Percentiles rank a stretch among this genome's conserved stretches.
Conservation (phyloP, 2,329 filamentous ascomycete species). For the Fragosphaeria purpurea region DNA sequence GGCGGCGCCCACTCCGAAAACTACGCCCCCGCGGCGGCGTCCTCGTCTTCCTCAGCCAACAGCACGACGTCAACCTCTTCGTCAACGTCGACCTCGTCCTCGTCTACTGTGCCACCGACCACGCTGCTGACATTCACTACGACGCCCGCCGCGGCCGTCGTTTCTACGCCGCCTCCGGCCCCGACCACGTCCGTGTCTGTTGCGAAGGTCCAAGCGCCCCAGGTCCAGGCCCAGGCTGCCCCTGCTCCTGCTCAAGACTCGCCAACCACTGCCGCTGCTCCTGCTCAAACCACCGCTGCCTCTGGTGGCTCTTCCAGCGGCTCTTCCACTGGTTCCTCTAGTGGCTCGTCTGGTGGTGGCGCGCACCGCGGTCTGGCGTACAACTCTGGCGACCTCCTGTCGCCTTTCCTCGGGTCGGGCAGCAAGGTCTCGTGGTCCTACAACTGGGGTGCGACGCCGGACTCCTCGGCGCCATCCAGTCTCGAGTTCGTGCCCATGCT, state of each 20-base stretch:
- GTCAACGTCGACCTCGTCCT: not conserved
- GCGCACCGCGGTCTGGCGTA: conserved; percentile 59
- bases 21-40: conserved; percentile 2
- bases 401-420: conserved; percentile 34
- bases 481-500: conserved; percentile 59
- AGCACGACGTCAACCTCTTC: conserved; percentile 1
- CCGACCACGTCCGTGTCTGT: conserved; percentile 1
- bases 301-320: conserved; percentile 12
- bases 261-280: conserved; percentile 6
- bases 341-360: conserved; percentile 17
- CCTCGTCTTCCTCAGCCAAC: conserved; percentile 5
- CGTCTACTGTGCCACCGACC: not conserved
- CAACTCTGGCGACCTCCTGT: conserved; percentile 47
- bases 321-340: conserved; percentile 13
- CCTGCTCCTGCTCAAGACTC: conserved; percentile 1
- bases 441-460: conserved; percentile 50
- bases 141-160: not conserved
- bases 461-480: conserved; percentile 29
- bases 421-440: conserved; percentile 49
- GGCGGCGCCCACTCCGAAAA: conserved; percentile 9
- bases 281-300: conserved; percentile 10
- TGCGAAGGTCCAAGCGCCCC: not conserved
- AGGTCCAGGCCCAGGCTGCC: not conserved
- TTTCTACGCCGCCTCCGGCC: conserved; percentile 2
- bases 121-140: conserved; percentile 3